Evolutionary conservation across 2,329 filamentous ascomycete genomes (phyloP).

Genomic region (Teratosphaeria zuluensis): DNA sequence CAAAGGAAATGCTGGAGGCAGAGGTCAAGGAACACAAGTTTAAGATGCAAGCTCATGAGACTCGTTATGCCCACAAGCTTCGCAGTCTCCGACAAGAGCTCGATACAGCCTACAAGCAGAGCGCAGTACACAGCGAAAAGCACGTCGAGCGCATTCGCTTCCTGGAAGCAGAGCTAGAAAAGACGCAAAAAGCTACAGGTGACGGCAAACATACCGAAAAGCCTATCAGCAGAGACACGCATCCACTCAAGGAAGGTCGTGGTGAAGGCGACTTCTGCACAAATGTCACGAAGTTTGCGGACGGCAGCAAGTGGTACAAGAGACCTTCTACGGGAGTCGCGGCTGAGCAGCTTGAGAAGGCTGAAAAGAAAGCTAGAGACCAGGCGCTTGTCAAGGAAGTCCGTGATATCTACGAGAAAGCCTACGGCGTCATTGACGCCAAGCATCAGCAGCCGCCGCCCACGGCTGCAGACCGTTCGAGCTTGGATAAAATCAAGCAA

Average conservation of each 20-base stretch:
- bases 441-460: conserved; percentile 15
- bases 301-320: conserved; percentile 30
- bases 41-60: conserved; percentile 10
- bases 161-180: conserved; percentile 14
- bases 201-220: background rate
- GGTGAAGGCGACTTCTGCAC: conserved; percentile 30
- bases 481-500: background rate
- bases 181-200: conserved; percentile 10
- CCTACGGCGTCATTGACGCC: conserved; percentile 30
- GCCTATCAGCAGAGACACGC: background rate
- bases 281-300: conserved; percentile 25
- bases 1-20: conserved; percentile 11
- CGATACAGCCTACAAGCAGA: conserved; percentile 21
- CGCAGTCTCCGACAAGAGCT: conserved; percentile 14
- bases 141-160: conserved; percentile 15
- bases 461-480: background rate
- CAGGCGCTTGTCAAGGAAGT: conserved; percentile 29
- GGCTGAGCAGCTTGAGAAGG: conserved; percentile 2
- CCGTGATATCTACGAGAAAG: conserved; percentile 33
- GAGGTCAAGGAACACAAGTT: conserved; percentile 22
- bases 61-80: conserved; percentile 16
- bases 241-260: conserved; percentile 12
- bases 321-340: conserved; percentile 2
- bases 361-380: conserved; percentile 20
- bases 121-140: conserved; percentile 18